Base-by-base conservation (phyloP, 1,284 basidiomycete genomes). In the Ceratobasidium sp. region DNA sequence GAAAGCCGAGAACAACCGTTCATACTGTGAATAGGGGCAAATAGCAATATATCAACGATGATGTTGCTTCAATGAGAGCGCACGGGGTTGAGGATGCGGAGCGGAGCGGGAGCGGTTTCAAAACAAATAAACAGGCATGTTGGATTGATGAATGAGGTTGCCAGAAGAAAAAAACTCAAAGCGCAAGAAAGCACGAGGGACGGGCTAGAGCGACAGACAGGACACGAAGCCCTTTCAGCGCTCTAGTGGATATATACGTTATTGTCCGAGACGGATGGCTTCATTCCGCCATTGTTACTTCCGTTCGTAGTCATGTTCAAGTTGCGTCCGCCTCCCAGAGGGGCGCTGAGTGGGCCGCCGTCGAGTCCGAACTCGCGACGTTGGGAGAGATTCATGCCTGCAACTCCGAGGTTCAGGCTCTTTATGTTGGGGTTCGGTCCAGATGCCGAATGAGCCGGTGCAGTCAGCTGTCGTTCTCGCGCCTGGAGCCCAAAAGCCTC, bases 201-300 rank as follows among this genome's bases (percentile, higher is more conserved):
- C 15, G 47, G 38, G 42, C 52, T 45, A 67, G 64, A 67, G 52
- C 64, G 20, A 38, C 60, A 45, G 64, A 67, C 64, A 67, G 64
- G 64, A 67, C 64, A 40, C 12, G 15, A n/a, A 5, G 64, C 64
- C 64, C 64, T 67, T 55, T 55, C 64, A 55, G 64, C 27, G 52
- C 64, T 55, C 64, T 67, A 67, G 64, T 67, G 64, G 50, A 67
- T 54, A 67, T 67, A 67, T 50, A 67, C 52, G 52, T 45, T 67
- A 38, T 54, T 54, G 50, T 53, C 57, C 42, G 42, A 20, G 13
- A n/a, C 43, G 20, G 42, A 47, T 43, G 57, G 43, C 42, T 60
- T 60, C 35, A 42, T 57, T 42, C 55, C 55, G 55, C 55, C 55
- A 25, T n/a, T 38, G 56, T 43, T 58, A 35, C n/a, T 55, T 17